A percentile compares a stretch with the other conserved stretches of the same genome.
These are phyloP conservation scores for Apiospora pterosperma DNA, from an alignment of 2,329 filamentous ascomycete genomes.

Conservation along the genomic window DNA sequence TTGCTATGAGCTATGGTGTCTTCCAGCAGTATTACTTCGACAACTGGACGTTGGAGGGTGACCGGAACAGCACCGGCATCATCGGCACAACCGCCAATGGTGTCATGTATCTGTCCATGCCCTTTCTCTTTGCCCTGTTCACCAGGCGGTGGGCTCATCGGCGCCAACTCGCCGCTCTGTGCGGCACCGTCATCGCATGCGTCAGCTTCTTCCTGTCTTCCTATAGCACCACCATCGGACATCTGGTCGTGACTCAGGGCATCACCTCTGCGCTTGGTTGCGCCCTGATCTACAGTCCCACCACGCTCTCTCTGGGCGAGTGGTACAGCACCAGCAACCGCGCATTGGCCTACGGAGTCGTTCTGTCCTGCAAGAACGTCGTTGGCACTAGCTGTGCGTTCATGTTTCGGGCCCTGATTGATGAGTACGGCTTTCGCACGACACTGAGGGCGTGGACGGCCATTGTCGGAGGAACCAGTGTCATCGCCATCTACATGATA, in stretches of 20 bases:
- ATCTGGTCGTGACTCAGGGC: constrained; percentile 60
- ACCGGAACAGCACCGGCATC: not conserved
- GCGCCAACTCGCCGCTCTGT: constrained; percentile 12
- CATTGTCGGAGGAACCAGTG: constrained; percentile 24
- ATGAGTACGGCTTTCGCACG: constrained; percentile 45
- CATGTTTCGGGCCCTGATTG: constrained; percentile 49
- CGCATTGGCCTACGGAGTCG: constrained; percentile 56
- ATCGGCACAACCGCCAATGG: constrained; percentile 42
- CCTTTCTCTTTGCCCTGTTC: not conserved
- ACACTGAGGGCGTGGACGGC: constrained; percentile 53
- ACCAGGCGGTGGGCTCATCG: not conserved
- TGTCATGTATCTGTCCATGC: constrained; percentile 51
- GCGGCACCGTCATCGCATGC: constrained; percentile 24
- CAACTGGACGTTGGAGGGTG: not conserved
- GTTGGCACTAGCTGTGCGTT: constrained; percentile 50
- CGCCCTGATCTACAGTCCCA: constrained; percentile 50
- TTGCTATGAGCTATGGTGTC: not conserved
- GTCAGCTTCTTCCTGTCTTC: constrained; percentile 9
- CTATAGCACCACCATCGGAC: constrained; percentile 8
- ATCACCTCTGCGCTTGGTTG: constrained; percentile 58
- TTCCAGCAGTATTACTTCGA: not conserved
- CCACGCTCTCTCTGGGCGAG: constrained; percentile 42
- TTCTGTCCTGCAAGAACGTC: constrained; percentile 54
- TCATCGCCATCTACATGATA: constrained; percentile 41
- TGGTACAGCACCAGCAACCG: constrained; percentile 59